A percentile compares a stretch with the other conserved stretches of the same genome.
phyloP scores from a whole-genome alignment of 2,329 filamentous ascomycete species.

The Fusarium pseudograminearum region DNA sequence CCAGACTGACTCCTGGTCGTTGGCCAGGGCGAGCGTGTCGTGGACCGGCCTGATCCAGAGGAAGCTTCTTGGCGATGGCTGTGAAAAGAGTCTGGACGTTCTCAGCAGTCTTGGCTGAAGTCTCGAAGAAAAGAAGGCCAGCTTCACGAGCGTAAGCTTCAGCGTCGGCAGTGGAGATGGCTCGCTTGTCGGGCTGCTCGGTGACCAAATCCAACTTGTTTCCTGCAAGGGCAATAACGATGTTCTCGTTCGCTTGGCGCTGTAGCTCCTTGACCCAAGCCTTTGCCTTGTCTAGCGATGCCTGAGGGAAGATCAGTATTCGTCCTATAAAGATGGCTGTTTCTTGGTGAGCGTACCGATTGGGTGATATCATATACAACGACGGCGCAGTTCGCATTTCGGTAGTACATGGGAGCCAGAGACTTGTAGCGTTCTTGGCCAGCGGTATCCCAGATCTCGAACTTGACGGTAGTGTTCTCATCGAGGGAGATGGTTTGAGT shows the following conservation, averaged over 20 bases:
- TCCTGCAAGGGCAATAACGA: slow-evolving; percentile 96
- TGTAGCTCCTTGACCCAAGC: slow-evolving; percentile 99
- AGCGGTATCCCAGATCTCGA: slow-evolving; percentile 99
- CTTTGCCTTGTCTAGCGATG: slow-evolving; percentile 98
- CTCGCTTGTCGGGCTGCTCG: slow-evolving; percentile 95
- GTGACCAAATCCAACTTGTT: slow-evolving; percentile 98
- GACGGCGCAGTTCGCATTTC: slow-evolving; percentile 98
- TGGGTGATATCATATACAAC: slow-evolving; percentile 99
- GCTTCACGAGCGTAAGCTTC: slow-evolving; percentile 96
- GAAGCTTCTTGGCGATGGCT: slow-evolving; percentile 96
- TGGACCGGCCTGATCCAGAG: slow-evolving; percentile 94
- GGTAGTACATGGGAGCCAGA: slow-evolving; percentile 98
- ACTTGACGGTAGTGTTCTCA: slow-evolving; percentile 98
- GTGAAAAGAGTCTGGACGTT: slow-evolving; percentile 97
- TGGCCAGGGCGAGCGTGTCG: slow-evolving; percentile 79
- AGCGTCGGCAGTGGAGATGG: slow-evolving; percentile 87
- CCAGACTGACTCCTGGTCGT: slow-evolving; percentile 69
- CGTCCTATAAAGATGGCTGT: neutral
- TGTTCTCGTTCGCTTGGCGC: slow-evolving; percentile 99
- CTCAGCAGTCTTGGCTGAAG: slow-evolving; percentile 95
- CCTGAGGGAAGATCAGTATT: slow-evolving; percentile 62
- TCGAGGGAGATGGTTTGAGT: slow-evolving; percentile 99
- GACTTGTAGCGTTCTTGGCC: slow-evolving; percentile 99
- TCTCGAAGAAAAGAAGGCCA: slow-evolving; percentile 97
- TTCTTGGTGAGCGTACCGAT: slow-evolving; percentile 73